A percentile compares a stretch with the other conserved stretches of the same genome.
These are phyloP conservation scores for Ophiosphaerella narmari DNA, from an alignment of 2,329 filamentous ascomycete species.

Conservation along the genomic window DNA sequence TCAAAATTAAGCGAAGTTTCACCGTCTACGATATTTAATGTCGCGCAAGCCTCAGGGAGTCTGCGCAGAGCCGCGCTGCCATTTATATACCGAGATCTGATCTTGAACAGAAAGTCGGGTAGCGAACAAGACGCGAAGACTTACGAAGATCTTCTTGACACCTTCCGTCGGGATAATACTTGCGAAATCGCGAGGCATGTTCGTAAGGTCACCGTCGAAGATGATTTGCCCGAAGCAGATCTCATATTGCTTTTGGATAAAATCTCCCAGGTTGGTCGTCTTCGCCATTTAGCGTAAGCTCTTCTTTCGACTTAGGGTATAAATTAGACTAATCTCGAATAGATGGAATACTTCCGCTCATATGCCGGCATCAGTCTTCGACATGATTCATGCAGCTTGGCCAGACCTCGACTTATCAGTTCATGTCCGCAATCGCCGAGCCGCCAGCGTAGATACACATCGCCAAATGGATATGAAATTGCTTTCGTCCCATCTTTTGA, in stretches of 20 bases:
- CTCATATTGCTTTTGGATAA: constrained; percentile 6
- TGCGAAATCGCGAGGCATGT: constrained; percentile 9
- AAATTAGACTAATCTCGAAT: not conserved
- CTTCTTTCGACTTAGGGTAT: not conserved
- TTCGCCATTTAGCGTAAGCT: constrained; percentile 2
- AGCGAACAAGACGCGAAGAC: not conserved
- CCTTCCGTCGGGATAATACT: not conserved
- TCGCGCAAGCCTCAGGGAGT: constrained; percentile 4
- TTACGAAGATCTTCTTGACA: constrained; percentile 2
- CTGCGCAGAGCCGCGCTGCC: constrained; percentile 4
- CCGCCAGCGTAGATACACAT: not conserved
- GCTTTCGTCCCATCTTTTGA: constrained; percentile 11
- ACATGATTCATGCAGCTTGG: constrained; percentile 10
- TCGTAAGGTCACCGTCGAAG: constrained; percentile 6
- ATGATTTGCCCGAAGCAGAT: constrained; percentile 8
- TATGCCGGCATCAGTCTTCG: constrained; percentile 4
- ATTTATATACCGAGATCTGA: constrained; percentile 7
- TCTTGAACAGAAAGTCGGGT: not conserved
- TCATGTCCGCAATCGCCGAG: not conserved
- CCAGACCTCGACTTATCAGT: constrained; percentile 11
- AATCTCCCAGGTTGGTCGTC: constrained; percentile 2
- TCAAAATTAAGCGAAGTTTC: constrained; percentile 1
- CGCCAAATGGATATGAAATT: constrained; percentile 11
- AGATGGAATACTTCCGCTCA: constrained; percentile 9
- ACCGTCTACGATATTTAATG: not conserved